Evolutionary conservation across 148 eudicot species (phyloP).

Genomic region (Rheum nobile): DNA sequence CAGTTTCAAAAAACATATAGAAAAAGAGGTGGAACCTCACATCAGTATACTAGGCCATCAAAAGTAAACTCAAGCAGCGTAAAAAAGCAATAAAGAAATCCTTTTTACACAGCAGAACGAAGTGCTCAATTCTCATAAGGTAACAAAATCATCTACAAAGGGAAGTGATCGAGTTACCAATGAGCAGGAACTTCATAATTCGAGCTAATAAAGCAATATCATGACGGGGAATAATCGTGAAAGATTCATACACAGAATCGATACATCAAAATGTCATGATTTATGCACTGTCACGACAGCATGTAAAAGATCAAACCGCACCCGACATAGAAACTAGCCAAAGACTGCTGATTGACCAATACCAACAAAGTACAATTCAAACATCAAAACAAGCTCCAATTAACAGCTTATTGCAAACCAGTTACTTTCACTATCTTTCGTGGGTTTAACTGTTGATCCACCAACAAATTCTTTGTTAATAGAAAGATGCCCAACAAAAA

Average conservation of each 20-base stretch:
- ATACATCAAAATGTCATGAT: not conserved
- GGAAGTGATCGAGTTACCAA: not conserved
- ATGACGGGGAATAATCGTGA: not conserved
- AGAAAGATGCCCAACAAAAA: not conserved
- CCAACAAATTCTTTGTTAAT: not conserved
- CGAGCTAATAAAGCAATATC: not conserved
- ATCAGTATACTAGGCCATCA: not conserved
- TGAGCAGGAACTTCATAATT: not conserved
- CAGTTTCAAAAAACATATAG: not conserved
- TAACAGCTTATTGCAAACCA: not conserved
- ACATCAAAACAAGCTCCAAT: not conserved
- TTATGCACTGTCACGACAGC: not conserved
- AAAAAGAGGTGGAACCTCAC: not conserved
- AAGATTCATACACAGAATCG: not conserved
- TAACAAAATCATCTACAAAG: not conserved
- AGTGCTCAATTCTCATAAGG: not conserved
- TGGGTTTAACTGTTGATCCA: not conserved
- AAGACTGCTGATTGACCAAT: not conserved
- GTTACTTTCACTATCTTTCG: not conserved
- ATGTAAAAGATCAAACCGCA: not conserved
- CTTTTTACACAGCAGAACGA: not conserved
- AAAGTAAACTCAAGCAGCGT: not conserved
- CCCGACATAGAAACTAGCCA: not conserved
- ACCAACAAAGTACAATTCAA: not conserved
- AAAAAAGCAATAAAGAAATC: not conserved